Percentiles rank a stretch among this genome's conserved stretches.
Conservation (phyloP, 306 rosid genomes). For the Acacia acuminata region DNA sequence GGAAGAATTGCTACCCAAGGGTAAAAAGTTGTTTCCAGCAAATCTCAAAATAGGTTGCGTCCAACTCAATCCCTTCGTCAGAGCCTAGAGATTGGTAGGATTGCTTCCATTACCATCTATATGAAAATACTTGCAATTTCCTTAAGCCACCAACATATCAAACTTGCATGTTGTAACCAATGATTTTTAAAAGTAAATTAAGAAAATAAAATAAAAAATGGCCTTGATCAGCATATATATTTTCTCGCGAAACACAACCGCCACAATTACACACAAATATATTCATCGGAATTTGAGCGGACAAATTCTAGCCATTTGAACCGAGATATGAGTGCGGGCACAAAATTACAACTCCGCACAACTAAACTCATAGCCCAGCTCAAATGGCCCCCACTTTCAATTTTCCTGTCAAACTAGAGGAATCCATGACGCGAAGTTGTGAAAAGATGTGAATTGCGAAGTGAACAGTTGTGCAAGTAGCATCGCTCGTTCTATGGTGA, state of each 20-base stretch:
- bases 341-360: background rate
- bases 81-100: constrained; percentile 6
- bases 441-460: background rate
- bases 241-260: background rate
- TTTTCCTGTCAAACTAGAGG: background rate
- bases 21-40: constrained; percentile 65
- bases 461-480: background rate
- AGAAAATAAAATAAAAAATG: background rate
- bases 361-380: background rate
- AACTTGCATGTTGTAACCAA: background rate
- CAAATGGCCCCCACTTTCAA: background rate
- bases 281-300: background rate
- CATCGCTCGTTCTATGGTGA: background rate
- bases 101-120: constrained; percentile 50
- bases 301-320: background rate
- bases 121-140: constrained; percentile 37
- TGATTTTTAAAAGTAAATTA: background rate
- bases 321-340: background rate
- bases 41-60: constrained; percentile 54
- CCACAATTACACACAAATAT: background rate
- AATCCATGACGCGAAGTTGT: background rate
- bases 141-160: background rate
- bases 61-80: constrained; percentile 50
- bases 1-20: constrained; percentile 56
- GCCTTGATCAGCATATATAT: background rate